Conservation (phyloP, 805 yeast species). For the Candida wancherniae region DNA sequence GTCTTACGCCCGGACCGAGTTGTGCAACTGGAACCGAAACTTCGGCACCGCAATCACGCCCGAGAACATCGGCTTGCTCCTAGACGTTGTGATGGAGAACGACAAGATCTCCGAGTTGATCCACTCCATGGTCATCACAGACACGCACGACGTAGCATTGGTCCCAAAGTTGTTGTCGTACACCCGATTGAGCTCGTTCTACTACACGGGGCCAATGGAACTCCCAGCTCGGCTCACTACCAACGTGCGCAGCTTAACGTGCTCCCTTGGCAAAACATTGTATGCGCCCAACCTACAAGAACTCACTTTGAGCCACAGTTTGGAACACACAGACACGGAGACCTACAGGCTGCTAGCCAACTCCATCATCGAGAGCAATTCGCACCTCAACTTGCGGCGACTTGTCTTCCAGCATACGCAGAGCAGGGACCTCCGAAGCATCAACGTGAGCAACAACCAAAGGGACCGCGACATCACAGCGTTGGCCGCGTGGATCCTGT, state of each 20-base stretch:
- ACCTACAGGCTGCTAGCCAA: slow-evolving; percentile 4
- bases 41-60: slow-evolving; percentile 14
- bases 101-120: slow-evolving; percentile 13
- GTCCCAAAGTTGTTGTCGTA: slow-evolving; percentile 3
- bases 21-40: slow-evolving; percentile 18
- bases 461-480: slow-evolving; percentile 1
- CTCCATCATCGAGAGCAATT: slow-evolving; percentile 2
- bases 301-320: slow-evolving; percentile 5
- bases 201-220: slow-evolving; percentile 3
- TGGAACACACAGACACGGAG: slow-evolving; percentile 1
- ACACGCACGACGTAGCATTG: background rate
- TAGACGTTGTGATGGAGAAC: slow-evolving; percentile 11
- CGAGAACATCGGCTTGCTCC: slow-evolving; percentile 9
- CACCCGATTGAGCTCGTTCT: slow-evolving; percentile 4
- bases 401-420: slow-evolving; percentile 17
- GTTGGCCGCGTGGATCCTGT: slow-evolving; percentile 19
- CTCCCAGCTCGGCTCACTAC: slow-evolving; percentile 1
- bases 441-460: slow-evolving; percentile 16
- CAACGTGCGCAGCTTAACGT: slow-evolving; percentile 3
- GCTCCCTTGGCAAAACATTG: background rate
- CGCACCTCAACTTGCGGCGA: slow-evolving; percentile 4
- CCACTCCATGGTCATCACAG: slow-evolving; percentile 5
- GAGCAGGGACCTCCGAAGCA: slow-evolving; percentile 11
- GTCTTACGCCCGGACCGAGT: slow-evolving; percentile 8
- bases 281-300: slow-evolving; percentile 6